Evolutionary conservation across 805 yeast species (phyloP), one percentile per base, ranked within the genome.

Genomic region (Isabelozyma gotoi): DNA sequence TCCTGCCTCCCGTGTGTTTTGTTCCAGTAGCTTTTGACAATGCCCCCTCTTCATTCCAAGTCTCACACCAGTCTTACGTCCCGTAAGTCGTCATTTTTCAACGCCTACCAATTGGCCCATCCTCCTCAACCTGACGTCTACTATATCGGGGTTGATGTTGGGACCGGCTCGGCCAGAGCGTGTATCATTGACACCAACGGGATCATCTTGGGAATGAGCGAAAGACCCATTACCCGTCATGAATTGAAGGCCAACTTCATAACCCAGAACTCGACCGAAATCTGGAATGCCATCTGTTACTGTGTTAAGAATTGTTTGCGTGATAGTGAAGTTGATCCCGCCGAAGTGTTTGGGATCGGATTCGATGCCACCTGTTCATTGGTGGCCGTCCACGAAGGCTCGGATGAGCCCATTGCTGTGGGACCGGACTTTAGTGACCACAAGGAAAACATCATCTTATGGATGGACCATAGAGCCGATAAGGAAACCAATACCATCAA

Each of bases 401-500:
- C 77, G 37, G 87, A 85, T 53, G 62, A 72, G 38, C 96, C 96
- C 3, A 76, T 88, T 36, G 88, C 85, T 2, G 98, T 90, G 12
- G 99, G 99, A 7, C 98, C 99, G 1, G 88, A 91, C 60, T 92
- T 88, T 62, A 50, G 66, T 27, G 82, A 88, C 55, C 52, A 71
- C 38, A 77, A 77, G 48, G 96, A 91, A 60, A 90, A 94, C 65
- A 84, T 94, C 56, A 82, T 94, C 41, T 68, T 94, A 49, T 94
- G 99, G 99, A 92, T 94, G 98, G 99, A 94, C 69, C 99, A 94
- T 65, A 79, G 99, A 50, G 97, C 98, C 0, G 83, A 76, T 12
- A 71, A 73, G 6, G 97, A 92, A 61, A 90, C 97, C 11, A 71
- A 80, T 43, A 78, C 72, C 44, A 90, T 94, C 62, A 92, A 92